Conservation (phyloP, 1,139 yeast genomes). For the Chernovozyma aurita region DNA sequence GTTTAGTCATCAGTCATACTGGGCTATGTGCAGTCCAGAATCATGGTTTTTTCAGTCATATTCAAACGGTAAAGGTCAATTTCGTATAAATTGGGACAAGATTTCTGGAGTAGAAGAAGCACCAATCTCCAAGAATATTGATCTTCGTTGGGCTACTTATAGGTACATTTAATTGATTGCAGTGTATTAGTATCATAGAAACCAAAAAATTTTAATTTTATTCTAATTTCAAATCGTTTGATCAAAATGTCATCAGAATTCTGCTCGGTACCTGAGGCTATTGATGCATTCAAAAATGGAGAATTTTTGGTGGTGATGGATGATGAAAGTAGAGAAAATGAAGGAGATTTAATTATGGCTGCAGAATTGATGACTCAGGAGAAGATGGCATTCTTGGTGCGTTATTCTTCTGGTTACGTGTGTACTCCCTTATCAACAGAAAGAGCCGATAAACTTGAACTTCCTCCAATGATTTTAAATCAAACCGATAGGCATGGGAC, state of each 20-base stretch:
- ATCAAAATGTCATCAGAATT: slow-evolving; percentile 1
- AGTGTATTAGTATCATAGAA: too few relatives aligned
- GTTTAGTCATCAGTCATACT: too few relatives aligned
- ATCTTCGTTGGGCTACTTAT: too few relatives aligned
- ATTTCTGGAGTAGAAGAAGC: too few relatives aligned
- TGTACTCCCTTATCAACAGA: slow-evolving; percentile 83
- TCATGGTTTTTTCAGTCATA: too few relatives aligned
- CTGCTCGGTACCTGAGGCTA: slow-evolving; percentile 52
- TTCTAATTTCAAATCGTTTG: too few relatives aligned
- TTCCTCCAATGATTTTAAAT: slow-evolving; percentile 71
- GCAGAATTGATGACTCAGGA: slow-evolving; percentile 76
- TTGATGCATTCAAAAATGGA: slow-evolving; percentile 78
- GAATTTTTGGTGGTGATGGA: slow-evolving; percentile 93
- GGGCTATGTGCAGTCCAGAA: too few relatives aligned
- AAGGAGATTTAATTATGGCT: slow-evolving; percentile 93
- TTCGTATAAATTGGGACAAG: too few relatives aligned
- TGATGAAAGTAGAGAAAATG: slow-evolving; percentile 93
- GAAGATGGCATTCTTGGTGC: slow-evolving; percentile 92
- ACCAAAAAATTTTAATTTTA: too few relatives aligned
- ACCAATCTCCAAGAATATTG: too few relatives aligned
- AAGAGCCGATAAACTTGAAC: slow-evolving; percentile 72
- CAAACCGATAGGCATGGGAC: slow-evolving; percentile 89
- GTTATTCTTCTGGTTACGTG: slow-evolving; percentile 86
- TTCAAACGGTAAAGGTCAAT: too few relatives aligned
- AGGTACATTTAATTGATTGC: too few relatives aligned